phyloP scores from a whole-genome alignment of 805 yeast species.

The Lipomyces anomalus region DNA sequence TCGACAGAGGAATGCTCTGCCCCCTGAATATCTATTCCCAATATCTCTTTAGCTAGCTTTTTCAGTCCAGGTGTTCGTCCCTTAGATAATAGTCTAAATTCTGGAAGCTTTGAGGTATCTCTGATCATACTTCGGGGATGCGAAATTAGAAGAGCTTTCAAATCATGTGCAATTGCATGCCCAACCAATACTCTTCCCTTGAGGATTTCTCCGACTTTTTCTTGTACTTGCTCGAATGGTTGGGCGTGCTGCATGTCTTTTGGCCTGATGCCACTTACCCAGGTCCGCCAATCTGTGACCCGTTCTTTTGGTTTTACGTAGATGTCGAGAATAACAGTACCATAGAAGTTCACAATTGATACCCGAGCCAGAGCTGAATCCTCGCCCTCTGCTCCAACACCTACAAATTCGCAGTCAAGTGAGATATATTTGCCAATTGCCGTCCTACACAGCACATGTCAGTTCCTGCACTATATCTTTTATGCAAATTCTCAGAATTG shows the following conservation, averaged over 20 bases:
- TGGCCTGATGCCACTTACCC: constrained; percentile 83
- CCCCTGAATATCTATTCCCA: constrained; percentile 59
- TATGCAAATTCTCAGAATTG: too few species aligned
- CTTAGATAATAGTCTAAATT: constrained; percentile 40
- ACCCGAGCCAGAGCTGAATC: constrained; percentile 75
- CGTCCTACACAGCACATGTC: constrained; percentile 17
- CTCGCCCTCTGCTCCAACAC: constrained; percentile 69
- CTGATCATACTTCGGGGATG: constrained; percentile 61
- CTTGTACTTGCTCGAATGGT: constrained; percentile 60
- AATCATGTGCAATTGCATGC: constrained; percentile 77
- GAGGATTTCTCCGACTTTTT: constrained; percentile 47
- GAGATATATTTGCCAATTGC: constrained; percentile 67
- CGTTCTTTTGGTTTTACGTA: constrained; percentile 69
- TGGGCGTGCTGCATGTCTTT: constrained; percentile 63
- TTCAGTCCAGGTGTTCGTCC: constrained; percentile 74
- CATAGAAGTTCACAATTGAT: constrained; percentile 78
- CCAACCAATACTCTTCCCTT: constrained; percentile 64
- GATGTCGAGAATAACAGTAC: constrained; percentile 62
- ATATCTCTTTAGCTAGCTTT: constrained; percentile 51
- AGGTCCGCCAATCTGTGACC: constrained; percentile 88
- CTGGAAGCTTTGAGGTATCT: constrained; percentile 59
- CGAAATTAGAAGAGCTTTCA: constrained; percentile 57
- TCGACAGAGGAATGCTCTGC: constrained; percentile 83
- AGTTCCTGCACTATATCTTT: constrained; percentile 2
- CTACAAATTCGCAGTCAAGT: constrained; percentile 92